A percentile compares a stretch with the other conserved stretches of the same genome.
Evolutionary conservation across 805 yeast species (phyloP).

Genomic region (Candida nemodendra): DNA sequence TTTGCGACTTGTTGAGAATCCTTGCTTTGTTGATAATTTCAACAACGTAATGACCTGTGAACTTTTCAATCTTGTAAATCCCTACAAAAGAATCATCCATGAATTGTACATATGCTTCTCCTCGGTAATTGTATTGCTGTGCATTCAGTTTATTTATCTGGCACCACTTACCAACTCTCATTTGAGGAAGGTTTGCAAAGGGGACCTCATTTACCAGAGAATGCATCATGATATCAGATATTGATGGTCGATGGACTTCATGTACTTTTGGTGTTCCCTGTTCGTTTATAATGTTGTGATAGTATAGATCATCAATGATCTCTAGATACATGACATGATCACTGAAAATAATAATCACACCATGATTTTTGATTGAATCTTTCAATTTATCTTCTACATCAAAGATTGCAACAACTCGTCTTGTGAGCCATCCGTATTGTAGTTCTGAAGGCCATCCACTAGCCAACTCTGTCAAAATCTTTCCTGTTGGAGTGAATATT

Average conservation of each 20-base stretch:
- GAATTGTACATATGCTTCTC: slow-evolving; percentile 28
- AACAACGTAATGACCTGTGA: slow-evolving; percentile 42
- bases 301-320: slow-evolving; percentile 45
- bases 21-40: slow-evolving; percentile 66
- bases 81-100: slow-evolving; percentile 24
- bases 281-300: slow-evolving; percentile 21
- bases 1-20: slow-evolving; percentile 72
- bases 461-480: slow-evolving; percentile 79
- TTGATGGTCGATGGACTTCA: slow-evolving; percentile 47
- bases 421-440: slow-evolving; percentile 83
- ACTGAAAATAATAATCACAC: slow-evolving; percentile 73
- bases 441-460: slow-evolving; percentile 83
- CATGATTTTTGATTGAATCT: slow-evolving; percentile 36
- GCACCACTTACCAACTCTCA: slow-evolving; percentile 70
- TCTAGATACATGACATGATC: slow-evolving; percentile 71
- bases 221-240: slow-evolving; percentile 85
- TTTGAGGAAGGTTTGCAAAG: slow-evolving; percentile 58
- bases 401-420: slow-evolving; percentile 79
- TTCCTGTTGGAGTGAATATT: slow-evolving; percentile 89
- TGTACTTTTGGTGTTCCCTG: slow-evolving; percentile 8
- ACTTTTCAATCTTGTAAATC: slow-evolving; percentile 25
- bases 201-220: slow-evolving; percentile 85
- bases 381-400: slow-evolving; percentile 35
- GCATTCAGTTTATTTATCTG: slow-evolving; percentile 55
- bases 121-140: slow-evolving; percentile 39